Base-by-base conservation (phyloP, 2,329 filamentous ascomycete species). In the Xylariaceae sp. region DNA sequence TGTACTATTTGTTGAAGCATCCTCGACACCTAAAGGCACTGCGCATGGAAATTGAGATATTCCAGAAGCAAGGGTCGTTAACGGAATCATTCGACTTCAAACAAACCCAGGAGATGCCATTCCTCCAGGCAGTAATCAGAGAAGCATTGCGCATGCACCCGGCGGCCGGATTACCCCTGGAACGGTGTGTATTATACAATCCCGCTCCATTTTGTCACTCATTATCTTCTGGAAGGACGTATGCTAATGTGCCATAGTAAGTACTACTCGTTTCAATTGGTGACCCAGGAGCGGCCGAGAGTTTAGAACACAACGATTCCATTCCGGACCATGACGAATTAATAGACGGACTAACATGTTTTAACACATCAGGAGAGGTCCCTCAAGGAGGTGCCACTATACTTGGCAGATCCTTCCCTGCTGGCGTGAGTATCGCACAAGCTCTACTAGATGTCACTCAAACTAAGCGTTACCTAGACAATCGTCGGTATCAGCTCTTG, bases 141-240 rank as follows among this genome's bases (percentile, higher is more conserved):
- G 78, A 81, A 57, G 66, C 69, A 1, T 66, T 78, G 58, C 69
- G 78, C 5, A 53, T 79, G 2, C 74, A 79, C 53, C 73, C 75
- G 6, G 69, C 70, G 1, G 64, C 74, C 2, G 72, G 71, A 1
- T 65, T 76, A 40, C 63, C 71, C 1, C 60, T 80, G 1, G 70
- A 75, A 45, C 72, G 78, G 22, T 28, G 22, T 28, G 22, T 28
- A 28, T 28, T 28, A 4, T 5, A 28, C 22, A 28, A 28, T 28
- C 4, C 4, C 22, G 22, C 7, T 28, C 22, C 22, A 28, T 5
- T 28, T 7, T 28, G 22, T 28, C 7, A 7, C 7, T 28, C 22
- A 7, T 28, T 28, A 28, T 7, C 7, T 28, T 28, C 4, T 28
- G 7, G 4, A 28, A 28, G 22, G 4, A 28, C 7, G 4, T 28